Evolutionary conservation across 768 basidiomycete species (phyloP), one percentile per base, ranked within the genome.

Genomic region (Gymnopilus junonius): DNA sequence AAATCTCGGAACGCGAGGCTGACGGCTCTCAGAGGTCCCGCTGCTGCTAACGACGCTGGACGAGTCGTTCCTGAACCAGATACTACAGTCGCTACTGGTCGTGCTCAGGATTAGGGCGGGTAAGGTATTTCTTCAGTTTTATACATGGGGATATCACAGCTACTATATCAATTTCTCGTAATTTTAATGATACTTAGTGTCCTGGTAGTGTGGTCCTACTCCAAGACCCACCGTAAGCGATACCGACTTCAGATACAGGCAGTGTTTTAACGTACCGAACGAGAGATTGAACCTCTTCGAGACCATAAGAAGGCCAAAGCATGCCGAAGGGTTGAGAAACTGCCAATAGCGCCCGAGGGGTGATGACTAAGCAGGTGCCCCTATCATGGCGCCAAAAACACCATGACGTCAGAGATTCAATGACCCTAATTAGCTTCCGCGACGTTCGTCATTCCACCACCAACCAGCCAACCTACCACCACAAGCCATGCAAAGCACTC

Each of bases 1-100:
- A 48, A 50, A 58, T 14, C 17, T 4, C 55, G 62, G 4, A 67
- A 67, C 40, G 56, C 39, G 1, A 61, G 57, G 54, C 61, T 62
- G 2, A 39, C 57, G 6, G 50, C 58, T 40, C 65, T 66, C 42
- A 58, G 53, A 21, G 65, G 58, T 8, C 57, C 62, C 10, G 40
- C 55, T 25, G 56, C 55, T 23, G 17, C 8, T 11, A 32, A 53
- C 2, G 62, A 63, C 14, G 48, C 62, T 1, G 56, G 37, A 25
- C 55, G 55, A 53, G 55, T 58, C 0, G 27, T 58, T 15, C 46
- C 46, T 8, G 55, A 48, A n/a, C 45, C 59, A 20, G 15, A 23
- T 17, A 23, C 45, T 32, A 29, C 48, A 1, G n/a, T 29, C 4
- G 20, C 48, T 12, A 8, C 48, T 20, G 10, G 11, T 17, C 15